Evolutionary conservation across 140 eudicot genomes (phyloP), one percentile per base, ranked within the genome.

Genomic region (Cichorium intybus): DNA sequence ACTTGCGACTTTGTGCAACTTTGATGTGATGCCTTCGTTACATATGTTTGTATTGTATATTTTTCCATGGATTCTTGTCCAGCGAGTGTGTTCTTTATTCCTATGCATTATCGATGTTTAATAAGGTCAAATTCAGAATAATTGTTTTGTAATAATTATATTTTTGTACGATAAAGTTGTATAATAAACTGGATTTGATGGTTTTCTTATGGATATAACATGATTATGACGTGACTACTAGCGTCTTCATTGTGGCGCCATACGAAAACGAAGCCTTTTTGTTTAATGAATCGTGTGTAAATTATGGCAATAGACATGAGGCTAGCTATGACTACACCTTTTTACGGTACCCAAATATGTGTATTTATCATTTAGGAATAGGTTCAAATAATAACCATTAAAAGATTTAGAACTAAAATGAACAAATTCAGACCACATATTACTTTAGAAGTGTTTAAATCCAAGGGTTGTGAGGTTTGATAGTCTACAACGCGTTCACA

Each of bases 101-200:
- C 2, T 49, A 26, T 10, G 46, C 23, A 66, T 17, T 51, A 45
- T 21, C n/a, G 59, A 9, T 50, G 62, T 66, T 48, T 66, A 66
- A 74, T 74, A 74, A 74, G 69, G 50, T 66, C 74, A 74, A 66
- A 69, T 48, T 66, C 62, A 57, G 69, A 47, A 45, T 59, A 31
- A 10, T 15, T 14, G 24, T 58, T 67, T 58, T 65, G 68, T 57
- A 65, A 64, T 45, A 24, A 15, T 64, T 54, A 24, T 64, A 64
- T 47, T 74, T 39, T 56, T 74, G 79, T 74, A 46, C 62, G 24
- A 74, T 74, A 56, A 29, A 33, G 79, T 48, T 65, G 60, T 73
- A 22, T 73, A 60, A 74, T 49, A 73, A 61, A 53, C 21, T 37
- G 53, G 7, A 20, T 37, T 35, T 62, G 39, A 39, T 41, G 31